phyloP scores from a whole-genome alignment of 192 early-diverging fungal genomes.

The Backusella tarrabulga region DNA sequence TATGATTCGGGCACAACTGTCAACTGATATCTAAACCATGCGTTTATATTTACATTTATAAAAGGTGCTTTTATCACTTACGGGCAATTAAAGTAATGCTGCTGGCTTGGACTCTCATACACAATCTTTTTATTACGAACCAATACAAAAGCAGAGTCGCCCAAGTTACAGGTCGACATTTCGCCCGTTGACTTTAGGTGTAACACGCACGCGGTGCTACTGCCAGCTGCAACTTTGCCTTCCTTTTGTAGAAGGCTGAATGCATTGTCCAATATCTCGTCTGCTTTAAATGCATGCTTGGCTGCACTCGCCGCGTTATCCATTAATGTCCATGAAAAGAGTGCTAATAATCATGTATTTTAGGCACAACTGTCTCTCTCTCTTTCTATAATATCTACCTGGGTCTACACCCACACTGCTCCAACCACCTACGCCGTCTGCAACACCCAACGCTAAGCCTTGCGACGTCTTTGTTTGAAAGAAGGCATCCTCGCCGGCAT shows the following conservation, averaged over 20 bases:
- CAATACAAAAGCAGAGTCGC: constrained; percentile 56
- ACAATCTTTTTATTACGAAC: constrained; percentile 53
- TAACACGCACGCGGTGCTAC: constrained; percentile 58
- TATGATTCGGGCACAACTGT: constrained; percentile 54
- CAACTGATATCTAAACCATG: constrained; percentile 45
- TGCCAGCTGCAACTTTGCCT: constrained; percentile 55
- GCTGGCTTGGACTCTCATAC: constrained; percentile 58
- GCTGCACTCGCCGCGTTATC: constrained; percentile 54
- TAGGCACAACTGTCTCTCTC: background rate
- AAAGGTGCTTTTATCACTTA: constrained; percentile 11
- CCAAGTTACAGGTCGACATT: constrained; percentile 52
- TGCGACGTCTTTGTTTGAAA: constrained; percentile 51
- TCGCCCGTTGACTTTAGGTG: constrained; percentile 52
- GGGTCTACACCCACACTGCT: constrained; percentile 43
- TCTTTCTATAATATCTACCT: constrained; percentile 10
- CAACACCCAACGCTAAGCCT: constrained; percentile 56
- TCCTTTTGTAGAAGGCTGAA: constrained; percentile 46
- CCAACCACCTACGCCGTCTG: constrained; percentile 64
- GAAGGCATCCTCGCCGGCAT: constrained; percentile 63
- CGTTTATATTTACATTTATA: background rate
- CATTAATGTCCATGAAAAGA: constrained; percentile 62
- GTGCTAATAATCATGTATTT: constrained; percentile 29
- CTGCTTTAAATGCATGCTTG: constrained; percentile 45
- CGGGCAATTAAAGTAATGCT: constrained; percentile 65
- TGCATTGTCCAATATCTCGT: constrained; percentile 50